Percentiles rank a stretch among this genome's conserved stretches.
Conservation (phyloP, 345 rosid genomes). For the Hevea brasiliensis region DNA sequence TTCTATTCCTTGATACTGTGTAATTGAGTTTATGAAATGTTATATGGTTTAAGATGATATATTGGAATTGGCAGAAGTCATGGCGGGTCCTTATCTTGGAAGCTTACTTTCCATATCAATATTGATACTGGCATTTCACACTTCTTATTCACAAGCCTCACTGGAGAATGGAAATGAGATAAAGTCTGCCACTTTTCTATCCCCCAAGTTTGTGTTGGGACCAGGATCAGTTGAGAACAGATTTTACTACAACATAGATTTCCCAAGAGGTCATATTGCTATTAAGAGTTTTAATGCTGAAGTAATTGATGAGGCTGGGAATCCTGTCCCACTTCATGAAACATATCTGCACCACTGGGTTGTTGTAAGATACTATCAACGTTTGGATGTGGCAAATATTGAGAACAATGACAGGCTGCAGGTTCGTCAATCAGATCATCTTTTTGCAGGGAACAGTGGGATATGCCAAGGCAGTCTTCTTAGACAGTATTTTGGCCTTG, state of each 20-base stretch:
- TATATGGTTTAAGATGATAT: not conserved
- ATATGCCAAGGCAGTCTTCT: constrained; percentile 46
- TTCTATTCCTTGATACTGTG: not conserved
- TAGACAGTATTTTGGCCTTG: constrained; percentile 68
- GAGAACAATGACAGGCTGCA: constrained; percentile 6
- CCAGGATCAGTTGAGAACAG: constrained; percentile 74
- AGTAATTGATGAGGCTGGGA: constrained; percentile 66
- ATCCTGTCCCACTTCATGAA: constrained; percentile 66
- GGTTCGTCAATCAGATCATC: constrained; percentile 23
- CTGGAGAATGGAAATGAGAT: constrained; percentile 30
- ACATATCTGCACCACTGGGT: constrained; percentile 92
- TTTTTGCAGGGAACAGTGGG: constrained; percentile 51
- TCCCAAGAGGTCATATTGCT: constrained; percentile 84
- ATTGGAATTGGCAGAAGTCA: constrained; percentile 11
- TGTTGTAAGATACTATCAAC: constrained; percentile 47
- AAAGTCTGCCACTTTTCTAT: constrained; percentile 51
- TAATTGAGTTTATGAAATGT: not conserved
- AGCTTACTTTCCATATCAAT: constrained; percentile 3
- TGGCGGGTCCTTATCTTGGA: not conserved
- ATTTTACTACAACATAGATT: constrained; percentile 50
- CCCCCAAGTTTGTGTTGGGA: constrained; percentile 60
- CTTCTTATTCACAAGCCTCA: constrained; percentile 15
- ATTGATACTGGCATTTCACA: not conserved
- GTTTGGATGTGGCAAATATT: constrained; percentile 23
- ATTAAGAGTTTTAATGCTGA: constrained; percentile 64